These are phyloP conservation scores for Meyerozyma guilliermondii DNA, from an alignment of 1,139 yeast species.

Conservation along the genomic window DNA sequence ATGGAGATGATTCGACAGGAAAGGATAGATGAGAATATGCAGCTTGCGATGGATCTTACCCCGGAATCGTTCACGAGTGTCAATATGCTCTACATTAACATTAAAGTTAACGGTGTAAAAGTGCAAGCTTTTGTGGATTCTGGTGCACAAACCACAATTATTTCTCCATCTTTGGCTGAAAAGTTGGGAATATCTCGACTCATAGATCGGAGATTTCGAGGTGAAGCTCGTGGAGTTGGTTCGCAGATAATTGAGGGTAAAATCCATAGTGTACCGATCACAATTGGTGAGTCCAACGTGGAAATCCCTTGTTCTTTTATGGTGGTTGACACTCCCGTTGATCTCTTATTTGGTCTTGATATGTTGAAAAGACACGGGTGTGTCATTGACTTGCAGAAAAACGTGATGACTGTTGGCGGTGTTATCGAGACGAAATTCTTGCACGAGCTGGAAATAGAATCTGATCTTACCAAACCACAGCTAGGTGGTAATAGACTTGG, in stretches of 20 bases:
- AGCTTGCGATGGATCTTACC: constrained; percentile 75
- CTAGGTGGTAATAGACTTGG: constrained; percentile 12
- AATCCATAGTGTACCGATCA: constrained; percentile 84
- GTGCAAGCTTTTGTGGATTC: constrained; percentile 94
- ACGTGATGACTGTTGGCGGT: constrained; percentile 67
- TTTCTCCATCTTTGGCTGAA: constrained; percentile 72
- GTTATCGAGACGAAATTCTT: constrained; percentile 66
- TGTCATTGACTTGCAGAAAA: constrained; percentile 63
- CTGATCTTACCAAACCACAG: constrained; percentile 14
- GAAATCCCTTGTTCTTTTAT: constrained; percentile 75
- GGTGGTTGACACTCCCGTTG: constrained; percentile 74
- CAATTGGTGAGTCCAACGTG: constrained; percentile 52
- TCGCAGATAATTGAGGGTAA: constrained; percentile 72
- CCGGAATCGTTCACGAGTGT: constrained; percentile 88
- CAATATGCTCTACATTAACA: constrained; percentile 74
- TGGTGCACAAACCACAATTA: constrained; percentile 90
- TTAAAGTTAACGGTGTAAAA: constrained; percentile 71
- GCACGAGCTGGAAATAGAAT: constrained; percentile 68
- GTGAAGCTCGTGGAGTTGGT: constrained; percentile 91
- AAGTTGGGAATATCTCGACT: constrained; percentile 64
- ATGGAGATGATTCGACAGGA: constrained; percentile 66
- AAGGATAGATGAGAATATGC: constrained; percentile 73
- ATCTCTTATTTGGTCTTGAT: constrained; percentile 62
- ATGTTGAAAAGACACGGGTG: constrained; percentile 90
- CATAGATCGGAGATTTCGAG: constrained; percentile 76